A percentile compares a stretch with the other conserved stretches of the same genome.
phyloP scores from a whole-genome alignment of 2,329 filamentous ascomycete genomes.

The Pyricularia grisea region DNA sequence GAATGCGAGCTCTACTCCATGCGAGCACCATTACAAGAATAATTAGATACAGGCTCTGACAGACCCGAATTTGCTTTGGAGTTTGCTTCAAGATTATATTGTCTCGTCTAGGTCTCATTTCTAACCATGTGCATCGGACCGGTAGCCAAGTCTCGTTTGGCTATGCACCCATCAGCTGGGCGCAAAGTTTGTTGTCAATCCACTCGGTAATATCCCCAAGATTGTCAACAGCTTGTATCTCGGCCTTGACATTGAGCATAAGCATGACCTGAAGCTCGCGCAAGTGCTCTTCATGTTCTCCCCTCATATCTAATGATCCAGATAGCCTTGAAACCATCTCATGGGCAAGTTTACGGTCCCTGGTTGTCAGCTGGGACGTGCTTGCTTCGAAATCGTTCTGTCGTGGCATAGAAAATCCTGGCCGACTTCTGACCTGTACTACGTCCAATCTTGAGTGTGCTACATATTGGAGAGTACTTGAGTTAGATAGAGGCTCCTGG shows the following conservation, averaged over 20 bases:
- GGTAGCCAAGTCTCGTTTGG: background rate
- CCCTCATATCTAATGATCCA: constrained; percentile 12
- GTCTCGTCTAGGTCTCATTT: background rate
- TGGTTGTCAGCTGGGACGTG: constrained; percentile 31
- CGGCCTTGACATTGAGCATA: constrained; percentile 63
- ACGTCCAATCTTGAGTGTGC: background rate
- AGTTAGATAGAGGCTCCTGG: background rate
- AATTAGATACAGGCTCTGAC: background rate
- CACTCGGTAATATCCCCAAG: constrained; percentile 38
- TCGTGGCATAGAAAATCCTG: background rate
- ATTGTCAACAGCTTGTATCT: constrained; percentile 63
- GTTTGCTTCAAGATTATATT: background rate
- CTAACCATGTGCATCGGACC: background rate
- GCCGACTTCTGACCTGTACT: background rate
- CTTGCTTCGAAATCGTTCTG: constrained; percentile 9
- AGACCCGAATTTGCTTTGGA: background rate
- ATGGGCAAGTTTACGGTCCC: constrained; percentile 50
- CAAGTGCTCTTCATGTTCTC: constrained; percentile 26
- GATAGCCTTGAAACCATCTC: constrained; percentile 38
- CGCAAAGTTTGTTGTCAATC: constrained; percentile 34
- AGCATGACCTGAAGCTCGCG: constrained; percentile 64
- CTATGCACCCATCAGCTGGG: background rate
- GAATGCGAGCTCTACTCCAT: background rate
- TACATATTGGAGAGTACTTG: background rate
- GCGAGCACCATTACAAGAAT: background rate